phyloP scores from a whole-genome alignment of 1,139 yeast genomes.

The Pichia inconspicua region DNA sequence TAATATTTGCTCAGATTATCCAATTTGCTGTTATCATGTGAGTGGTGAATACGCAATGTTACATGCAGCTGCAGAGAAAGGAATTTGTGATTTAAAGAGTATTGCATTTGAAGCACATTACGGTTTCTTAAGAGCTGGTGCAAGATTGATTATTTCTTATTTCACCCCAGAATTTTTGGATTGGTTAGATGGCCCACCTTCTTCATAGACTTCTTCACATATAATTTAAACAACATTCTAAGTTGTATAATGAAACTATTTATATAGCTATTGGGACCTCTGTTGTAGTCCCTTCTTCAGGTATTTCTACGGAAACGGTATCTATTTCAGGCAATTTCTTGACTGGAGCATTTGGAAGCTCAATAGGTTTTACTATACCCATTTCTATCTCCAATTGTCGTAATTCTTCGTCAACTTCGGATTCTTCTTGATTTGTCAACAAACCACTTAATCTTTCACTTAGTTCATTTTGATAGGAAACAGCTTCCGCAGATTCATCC shows the following conservation, averaged over 20 bases:
- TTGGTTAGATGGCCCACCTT: slow-evolving; percentile 52
- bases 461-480: slow-evolving; percentile 61
- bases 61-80: slow-evolving; percentile 97
- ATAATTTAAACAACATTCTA: neutral
- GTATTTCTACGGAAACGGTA: neutral
- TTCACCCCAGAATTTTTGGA: slow-evolving; percentile 94
- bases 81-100: slow-evolving; percentile 76
- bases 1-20: slow-evolving; percentile 72
- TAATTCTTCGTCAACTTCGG: slow-evolving; percentile 61
- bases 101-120: slow-evolving; percentile 90
- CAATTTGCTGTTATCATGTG: slow-evolving; percentile 92
- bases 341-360: neutral
- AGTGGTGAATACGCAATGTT: slow-evolving; percentile 98
- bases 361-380: slow-evolving; percentile 14
- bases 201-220: slow-evolving; percentile 3
- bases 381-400: slow-evolving; percentile 41
- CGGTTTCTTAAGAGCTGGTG: slow-evolving; percentile 94
- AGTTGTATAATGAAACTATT: neutral
- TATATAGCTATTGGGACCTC: neutral
- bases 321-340: neutral
- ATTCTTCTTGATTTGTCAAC: slow-evolving; percentile 51
- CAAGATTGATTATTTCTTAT: slow-evolving; percentile 81
- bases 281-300: neutral
- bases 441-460: slow-evolving; percentile 36
- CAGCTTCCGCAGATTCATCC: slow-evolving; percentile 81